Percentiles rank a stretch among this genome's conserved stretches.
phyloP scores from a whole-genome alignment of 2,329 filamentous ascomycete species.

The Grosmannia serpens region DNA sequence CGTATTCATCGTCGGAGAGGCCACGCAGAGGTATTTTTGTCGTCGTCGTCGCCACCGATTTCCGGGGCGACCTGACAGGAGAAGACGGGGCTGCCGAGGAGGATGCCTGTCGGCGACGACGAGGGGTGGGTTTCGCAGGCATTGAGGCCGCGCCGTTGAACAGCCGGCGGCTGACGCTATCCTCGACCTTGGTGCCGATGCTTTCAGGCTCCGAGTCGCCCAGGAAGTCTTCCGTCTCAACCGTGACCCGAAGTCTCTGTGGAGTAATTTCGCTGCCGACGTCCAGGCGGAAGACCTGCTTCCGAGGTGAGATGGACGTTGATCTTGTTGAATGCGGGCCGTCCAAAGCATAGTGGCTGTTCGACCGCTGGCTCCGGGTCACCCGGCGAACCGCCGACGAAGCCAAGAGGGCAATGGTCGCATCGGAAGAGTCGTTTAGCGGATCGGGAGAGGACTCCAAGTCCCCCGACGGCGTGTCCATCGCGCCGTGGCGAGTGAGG shows the following conservation, averaged over 20 bases:
- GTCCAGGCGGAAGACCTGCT: conserved; percentile 46
- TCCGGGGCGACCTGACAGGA: conserved; percentile 12
- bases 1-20: conserved; percentile 30
- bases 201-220: conserved; percentile 5
- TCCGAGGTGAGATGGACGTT: conserved; percentile 32
- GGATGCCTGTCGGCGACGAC: conserved; percentile 15
- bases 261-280: conserved; percentile 38
- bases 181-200: not conserved
- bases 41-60: conserved; percentile 30
- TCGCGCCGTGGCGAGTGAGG: not conserved
- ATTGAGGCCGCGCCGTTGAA: conserved; percentile 17
- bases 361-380: conserved; percentile 31
- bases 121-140: conserved; percentile 24
- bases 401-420: not conserved
- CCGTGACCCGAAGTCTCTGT: conserved; percentile 42
- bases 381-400: conserved; percentile 25
- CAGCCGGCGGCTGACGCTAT: conserved; percentile 21
- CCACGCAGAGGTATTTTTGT: conserved; percentile 33
- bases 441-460: conserved; percentile 40
- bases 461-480: conserved; percentile 8
- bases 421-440: conserved; percentile 27
- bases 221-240: conserved; percentile 33
- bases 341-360: conserved; percentile 24
- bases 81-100: not conserved
- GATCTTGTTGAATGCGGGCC: conserved; percentile 12